These are phyloP conservation scores for Suillus cothurnatus DNA, from an alignment of 768 basidiomycete genomes.

Conservation along the genomic window DNA sequence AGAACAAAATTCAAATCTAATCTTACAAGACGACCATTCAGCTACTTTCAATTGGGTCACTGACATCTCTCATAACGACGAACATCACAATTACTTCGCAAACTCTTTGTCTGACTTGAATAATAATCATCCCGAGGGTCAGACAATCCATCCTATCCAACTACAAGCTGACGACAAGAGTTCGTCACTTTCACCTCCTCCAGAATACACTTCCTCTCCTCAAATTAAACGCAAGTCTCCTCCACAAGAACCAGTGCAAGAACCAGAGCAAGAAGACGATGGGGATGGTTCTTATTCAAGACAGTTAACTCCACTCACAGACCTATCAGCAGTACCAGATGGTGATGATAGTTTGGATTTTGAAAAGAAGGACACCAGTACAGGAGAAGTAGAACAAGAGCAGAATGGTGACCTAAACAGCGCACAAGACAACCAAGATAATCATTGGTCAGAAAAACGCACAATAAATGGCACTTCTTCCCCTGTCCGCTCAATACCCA, in stretches of 20 bases:
- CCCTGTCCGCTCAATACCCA: constrained; percentile 16
- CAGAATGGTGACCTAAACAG: constrained; percentile 19
- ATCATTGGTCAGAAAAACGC: constrained; percentile 18
- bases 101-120: constrained; percentile 24
- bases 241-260: constrained; percentile 18
- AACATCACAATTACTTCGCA: constrained; percentile 29
- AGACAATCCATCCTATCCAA: constrained; percentile 16
- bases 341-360: constrained; percentile 42
- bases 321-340: constrained; percentile 70
- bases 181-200: constrained; percentile 59
- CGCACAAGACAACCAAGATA: constrained; percentile 15
- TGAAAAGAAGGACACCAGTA: constrained; percentile 19
- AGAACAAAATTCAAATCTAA: constrained; percentile 44
- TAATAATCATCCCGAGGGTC: constrained; percentile 13
- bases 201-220: constrained; percentile 46
- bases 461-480: constrained; percentile 24
- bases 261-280: constrained; percentile 38
- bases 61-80: constrained; percentile 26
- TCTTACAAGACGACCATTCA: constrained; percentile 39
- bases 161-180: constrained; percentile 42
- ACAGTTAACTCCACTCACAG: constrained; percentile 73
- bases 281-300: constrained; percentile 49
- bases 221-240: constrained; percentile 25
- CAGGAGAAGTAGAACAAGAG: constrained; percentile 34
- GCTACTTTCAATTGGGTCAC: constrained; percentile 35